These are phyloP conservation scores for Fusarium vanettenii DNA, from an alignment of 2,329 filamentous ascomycete species.

Conservation along the genomic window DNA sequence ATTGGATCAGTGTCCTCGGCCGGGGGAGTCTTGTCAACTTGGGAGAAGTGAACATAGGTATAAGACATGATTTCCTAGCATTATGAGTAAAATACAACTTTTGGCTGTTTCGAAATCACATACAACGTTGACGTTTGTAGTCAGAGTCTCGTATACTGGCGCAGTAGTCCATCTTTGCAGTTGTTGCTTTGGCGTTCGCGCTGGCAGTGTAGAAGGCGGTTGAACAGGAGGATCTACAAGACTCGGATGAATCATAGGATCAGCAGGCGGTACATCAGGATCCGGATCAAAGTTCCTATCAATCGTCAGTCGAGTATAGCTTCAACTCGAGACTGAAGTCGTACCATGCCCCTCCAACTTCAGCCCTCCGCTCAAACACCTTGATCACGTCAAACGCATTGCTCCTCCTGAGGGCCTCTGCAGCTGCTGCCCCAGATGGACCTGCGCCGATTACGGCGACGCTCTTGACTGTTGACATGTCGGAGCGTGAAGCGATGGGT, in stretches of 20 bases:
- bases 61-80: slow-evolving; percentile 27
- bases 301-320: not conserved
- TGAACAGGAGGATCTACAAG: not conserved
- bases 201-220: not conserved
- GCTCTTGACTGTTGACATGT: not conserved
- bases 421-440: not conserved
- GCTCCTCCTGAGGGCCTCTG: not conserved
- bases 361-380: slow-evolving; percentile 3
- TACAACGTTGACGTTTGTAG: slow-evolving; percentile 65
- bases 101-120: not conserved
- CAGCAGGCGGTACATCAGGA: not conserved
- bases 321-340: not conserved
- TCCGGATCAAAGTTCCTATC: not conserved
- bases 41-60: slow-evolving; percentile 64
- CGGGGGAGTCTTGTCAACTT: slow-evolving; percentile 25
- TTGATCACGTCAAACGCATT: not conserved
- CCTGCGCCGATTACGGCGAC: slow-evolving; percentile 12
- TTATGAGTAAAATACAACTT: not conserved
- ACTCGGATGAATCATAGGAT: not conserved
- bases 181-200: not conserved
- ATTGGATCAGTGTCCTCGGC: not conserved
- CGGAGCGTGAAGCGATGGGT: not conserved
- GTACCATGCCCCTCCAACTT: slow-evolving; percentile 6
- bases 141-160: slow-evolving; percentile 63
- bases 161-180: not conserved